Conservation (phyloP, 208 protist genomes). For the Spongospora subterranea region DNA sequence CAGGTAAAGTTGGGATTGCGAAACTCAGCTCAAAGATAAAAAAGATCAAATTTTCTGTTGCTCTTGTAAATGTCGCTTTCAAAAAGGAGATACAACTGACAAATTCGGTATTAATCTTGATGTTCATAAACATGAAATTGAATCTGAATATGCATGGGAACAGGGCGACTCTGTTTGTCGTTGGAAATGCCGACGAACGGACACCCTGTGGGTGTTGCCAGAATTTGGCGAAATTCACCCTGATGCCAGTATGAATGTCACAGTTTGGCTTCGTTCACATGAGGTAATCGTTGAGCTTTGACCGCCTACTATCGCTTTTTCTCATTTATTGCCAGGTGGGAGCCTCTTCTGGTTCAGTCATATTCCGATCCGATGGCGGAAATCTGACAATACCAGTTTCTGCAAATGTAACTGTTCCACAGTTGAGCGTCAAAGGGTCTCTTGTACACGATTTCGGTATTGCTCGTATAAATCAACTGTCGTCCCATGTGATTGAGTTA, state of each 20-base stretch:
- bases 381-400: slow-evolving; percentile 19
- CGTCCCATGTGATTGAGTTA: neutral
- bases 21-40: slow-evolving; percentile 20
- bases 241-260: neutral
- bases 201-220: neutral
- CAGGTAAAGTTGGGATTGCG: slow-evolving; percentile 47
- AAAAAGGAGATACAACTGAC: neutral
- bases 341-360: neutral
- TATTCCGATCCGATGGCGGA: slow-evolving; percentile 20
- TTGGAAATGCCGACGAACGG: neutral
- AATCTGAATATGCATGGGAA: too few relatives aligned
- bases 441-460: neutral
- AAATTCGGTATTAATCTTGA: neutral
- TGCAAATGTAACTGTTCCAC: slow-evolving; percentile 4
- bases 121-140: neutral
- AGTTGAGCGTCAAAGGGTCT: neutral
- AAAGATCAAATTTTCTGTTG: slow-evolving; percentile 45
- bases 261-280: neutral
- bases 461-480: neutral
- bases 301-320: neutral
- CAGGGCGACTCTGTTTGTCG: slow-evolving; percentile 16
- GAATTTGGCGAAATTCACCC: slow-evolving; percentile 9
- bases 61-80: neutral
- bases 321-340: neutral
- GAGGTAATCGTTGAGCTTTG: neutral